Percentiles rank a stretch among this genome's conserved stretches.
phyloP scores from a whole-genome alignment of 1,284 basidiomycete genomes.

The Marasmius fiardii region DNA sequence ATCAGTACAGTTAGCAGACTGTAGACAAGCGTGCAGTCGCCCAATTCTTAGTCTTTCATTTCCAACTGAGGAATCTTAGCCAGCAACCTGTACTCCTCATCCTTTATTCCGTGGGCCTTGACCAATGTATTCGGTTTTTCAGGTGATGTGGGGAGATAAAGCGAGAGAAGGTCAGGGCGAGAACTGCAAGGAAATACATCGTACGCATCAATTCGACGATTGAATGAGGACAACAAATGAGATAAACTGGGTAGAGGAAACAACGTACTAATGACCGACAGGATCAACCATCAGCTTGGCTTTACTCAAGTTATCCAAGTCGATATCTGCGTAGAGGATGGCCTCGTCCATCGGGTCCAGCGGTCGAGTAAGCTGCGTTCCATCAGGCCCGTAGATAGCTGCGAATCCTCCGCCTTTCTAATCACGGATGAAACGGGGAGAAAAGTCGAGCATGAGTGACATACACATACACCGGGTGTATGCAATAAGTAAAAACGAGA shows the following conservation, averaged over 20 bases:
- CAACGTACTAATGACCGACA: constrained; percentile 19
- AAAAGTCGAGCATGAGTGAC: neutral
- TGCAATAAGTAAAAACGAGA: neutral
- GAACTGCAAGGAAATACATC: constrained; percentile 10
- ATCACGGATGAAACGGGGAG: neutral
- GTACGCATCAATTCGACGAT: neutral
- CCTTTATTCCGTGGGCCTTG: neutral
- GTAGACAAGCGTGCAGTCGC: too few species aligned
- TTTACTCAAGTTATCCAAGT: constrained; percentile 11
- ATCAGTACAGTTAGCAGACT: too few species aligned
- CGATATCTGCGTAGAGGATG: constrained; percentile 19
- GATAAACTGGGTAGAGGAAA: neutral
- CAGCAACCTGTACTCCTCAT: neutral
- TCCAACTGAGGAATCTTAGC: neutral
- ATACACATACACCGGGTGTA: too few species aligned
- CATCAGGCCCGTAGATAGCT: constrained; percentile 18
- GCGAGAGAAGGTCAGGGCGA: constrained; percentile 16
- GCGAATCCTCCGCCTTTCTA: constrained; percentile 19
- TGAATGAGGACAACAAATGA: neutral
- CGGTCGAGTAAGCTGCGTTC: constrained; percentile 11
- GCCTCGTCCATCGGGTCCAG: constrained; percentile 13
- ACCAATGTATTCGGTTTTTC: constrained; percentile 1
- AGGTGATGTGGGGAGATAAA: constrained; percentile 5
- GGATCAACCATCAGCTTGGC: constrained; percentile 17
- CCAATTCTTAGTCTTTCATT: too few species aligned